These are phyloP conservation scores for Spathaspora sp. DNA, from an alignment of 1,139 yeast genomes.

Conservation along the genomic window DNA sequence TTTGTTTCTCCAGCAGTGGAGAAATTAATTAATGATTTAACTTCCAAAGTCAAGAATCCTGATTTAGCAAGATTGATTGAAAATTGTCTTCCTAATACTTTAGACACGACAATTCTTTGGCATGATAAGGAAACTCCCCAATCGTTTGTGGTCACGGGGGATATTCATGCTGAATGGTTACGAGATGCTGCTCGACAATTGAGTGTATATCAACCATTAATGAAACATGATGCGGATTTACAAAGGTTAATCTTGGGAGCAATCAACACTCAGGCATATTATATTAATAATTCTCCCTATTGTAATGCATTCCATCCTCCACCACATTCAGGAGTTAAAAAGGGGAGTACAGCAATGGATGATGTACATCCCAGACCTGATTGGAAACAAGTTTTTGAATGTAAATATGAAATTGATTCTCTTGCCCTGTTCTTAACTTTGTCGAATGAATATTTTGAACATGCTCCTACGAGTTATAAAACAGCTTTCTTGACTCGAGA, in stretches of 20 bases:
- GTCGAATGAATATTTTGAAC: constrained; percentile 64
- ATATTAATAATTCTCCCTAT: constrained; percentile 63
- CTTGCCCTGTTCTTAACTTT: constrained; percentile 78
- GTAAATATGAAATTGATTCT: constrained; percentile 87
- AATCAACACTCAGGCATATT: constrained; percentile 72
- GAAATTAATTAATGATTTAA: constrained; percentile 54
- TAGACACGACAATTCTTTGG: constrained; percentile 86
- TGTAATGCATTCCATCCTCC: constrained; percentile 95
- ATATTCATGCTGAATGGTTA: constrained; percentile 87
- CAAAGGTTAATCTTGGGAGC: constrained; percentile 68
- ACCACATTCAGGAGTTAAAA: constrained; percentile 50
- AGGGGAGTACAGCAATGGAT: constrained; percentile 60
- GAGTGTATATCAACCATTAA: constrained; percentile 68
- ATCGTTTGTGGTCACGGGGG: constrained; percentile 81
- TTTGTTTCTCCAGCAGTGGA: constrained; percentile 67
- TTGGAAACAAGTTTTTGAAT: constrained; percentile 76
- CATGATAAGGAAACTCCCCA: constrained; percentile 38
- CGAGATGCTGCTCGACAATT: constrained; percentile 85
- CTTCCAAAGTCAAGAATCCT: constrained; percentile 47
- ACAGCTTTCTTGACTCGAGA: constrained; percentile 47
- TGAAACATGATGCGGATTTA: constrained; percentile 50
- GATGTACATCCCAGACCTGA: constrained; percentile 67
- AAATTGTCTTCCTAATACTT: constrained; percentile 82
- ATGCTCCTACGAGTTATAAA: constrained; percentile 43
- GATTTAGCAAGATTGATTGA: constrained; percentile 78